Percentiles rank a stretch among this genome's conserved stretches.
These are phyloP conservation scores for Meira nashicola DNA, from an alignment of 1,284 basidiomycete species.

Conservation along the genomic window DNA sequence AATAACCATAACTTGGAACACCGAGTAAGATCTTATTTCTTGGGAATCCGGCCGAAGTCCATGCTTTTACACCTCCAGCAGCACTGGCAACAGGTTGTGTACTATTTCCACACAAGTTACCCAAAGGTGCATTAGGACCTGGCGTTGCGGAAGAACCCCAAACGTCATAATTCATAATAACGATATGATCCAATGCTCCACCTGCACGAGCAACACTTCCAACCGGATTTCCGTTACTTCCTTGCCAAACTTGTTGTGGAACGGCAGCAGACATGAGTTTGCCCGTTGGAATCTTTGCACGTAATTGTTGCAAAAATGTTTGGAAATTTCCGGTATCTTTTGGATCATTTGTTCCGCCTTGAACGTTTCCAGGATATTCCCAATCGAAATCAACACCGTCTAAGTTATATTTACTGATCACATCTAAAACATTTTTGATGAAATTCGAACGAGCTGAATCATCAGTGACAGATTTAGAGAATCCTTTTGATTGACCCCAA, in stretches of 20 bases:
- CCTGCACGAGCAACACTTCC: conserved; percentile 28
- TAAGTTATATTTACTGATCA: conserved; percentile 57
- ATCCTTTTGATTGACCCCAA: conserved; percentile 34
- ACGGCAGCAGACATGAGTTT: conserved; percentile 44
- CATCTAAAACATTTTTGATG: conserved; percentile 42
- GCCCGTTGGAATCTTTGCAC: conserved; percentile 56
- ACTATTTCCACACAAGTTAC: conserved; percentile 39
- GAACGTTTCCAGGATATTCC: conserved; percentile 54
- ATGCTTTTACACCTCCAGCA: conserved; percentile 35
- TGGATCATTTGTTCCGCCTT: conserved; percentile 8
- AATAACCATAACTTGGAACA: conserved; percentile 41
- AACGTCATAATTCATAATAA: conserved; percentile 50
- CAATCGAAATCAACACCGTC: conserved; percentile 64
- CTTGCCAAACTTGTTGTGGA: conserved; percentile 24
- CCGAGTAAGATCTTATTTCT: conserved; percentile 40
- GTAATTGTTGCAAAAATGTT: conserved; percentile 50
- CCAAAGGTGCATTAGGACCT: conserved; percentile 42
- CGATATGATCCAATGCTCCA: conserved; percentile 30
- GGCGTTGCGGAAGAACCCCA: conserved; percentile 29
- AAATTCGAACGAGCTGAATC: conserved; percentile 17
- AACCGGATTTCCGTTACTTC: conserved; percentile 27
- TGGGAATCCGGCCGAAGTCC: conserved; percentile 42
- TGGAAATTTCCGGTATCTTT: conserved; percentile 38
- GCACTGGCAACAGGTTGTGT: conserved; percentile 36
- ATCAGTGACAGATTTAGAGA: conserved; percentile 28